Conservation (phyloP, 2,329 filamentous ascomycete genomes). For the Penicillium fuscoglaucum region DNA sequence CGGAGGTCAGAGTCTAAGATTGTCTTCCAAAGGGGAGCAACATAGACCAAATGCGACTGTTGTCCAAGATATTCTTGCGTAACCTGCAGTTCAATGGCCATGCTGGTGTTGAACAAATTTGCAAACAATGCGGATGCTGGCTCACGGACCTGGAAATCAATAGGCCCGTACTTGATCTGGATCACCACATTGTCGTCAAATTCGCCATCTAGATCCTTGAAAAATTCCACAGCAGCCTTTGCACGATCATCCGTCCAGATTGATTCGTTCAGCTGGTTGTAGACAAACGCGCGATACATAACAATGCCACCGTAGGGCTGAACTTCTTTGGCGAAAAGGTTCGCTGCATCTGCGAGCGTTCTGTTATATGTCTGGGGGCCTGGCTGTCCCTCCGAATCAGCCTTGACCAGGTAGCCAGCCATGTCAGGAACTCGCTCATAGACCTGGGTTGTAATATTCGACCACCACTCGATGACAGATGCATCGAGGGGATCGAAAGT, state of each 20-base stretch:
- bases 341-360: slow-evolving; percentile 67
- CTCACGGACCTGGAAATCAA: slow-evolving; percentile 72
- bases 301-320: slow-evolving; percentile 62
- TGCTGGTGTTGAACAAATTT: slow-evolving; percentile 49
- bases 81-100: slow-evolving; percentile 65
- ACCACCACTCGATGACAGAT: slow-evolving; percentile 63
- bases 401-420: slow-evolving; percentile 69
- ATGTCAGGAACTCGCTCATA: slow-evolving; percentile 66
- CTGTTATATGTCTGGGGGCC: slow-evolving; percentile 69
- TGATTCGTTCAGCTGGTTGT: slow-evolving; percentile 59
- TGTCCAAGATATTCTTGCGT: slow-evolving; percentile 71
- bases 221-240: slow-evolving; percentile 68
- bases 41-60: slow-evolving; percentile 67
- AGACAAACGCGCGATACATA: slow-evolving; percentile 73
- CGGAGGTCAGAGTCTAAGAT: slow-evolving; percentile 68
- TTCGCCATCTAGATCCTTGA: slow-evolving; percentile 61
- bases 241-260: slow-evolving; percentile 69
- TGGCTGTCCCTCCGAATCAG: slow-evolving; percentile 70
- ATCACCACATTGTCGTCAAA: slow-evolving; percentile 71
- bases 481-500: slow-evolving; percentile 67
- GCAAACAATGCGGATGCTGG: slow-evolving; percentile 65
- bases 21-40: slow-evolving; percentile 67
- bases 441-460: slow-evolving; percentile 58
- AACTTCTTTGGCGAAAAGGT: slow-evolving; percentile 64
- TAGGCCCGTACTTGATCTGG: slow-evolving; percentile 73